A percentile compares a stretch with the other conserved stretches of the same genome.
Conservation (phyloP, 352 stramenopile species). For the Pythium monospermum region DNA sequence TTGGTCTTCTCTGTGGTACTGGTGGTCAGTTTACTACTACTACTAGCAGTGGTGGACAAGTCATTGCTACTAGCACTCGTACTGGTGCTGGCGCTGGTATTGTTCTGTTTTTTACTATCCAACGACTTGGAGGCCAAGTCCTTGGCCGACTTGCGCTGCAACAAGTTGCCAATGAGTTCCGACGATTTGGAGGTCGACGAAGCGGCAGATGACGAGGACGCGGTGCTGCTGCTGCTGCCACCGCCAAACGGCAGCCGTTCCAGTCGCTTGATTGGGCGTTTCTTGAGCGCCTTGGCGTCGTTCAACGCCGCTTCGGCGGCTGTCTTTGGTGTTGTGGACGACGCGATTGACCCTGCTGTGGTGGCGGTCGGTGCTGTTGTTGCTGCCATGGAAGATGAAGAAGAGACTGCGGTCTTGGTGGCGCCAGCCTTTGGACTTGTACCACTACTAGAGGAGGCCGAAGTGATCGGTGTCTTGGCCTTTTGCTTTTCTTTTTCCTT, state of each 20-base stretch:
- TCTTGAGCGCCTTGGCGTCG: slow-evolving; percentile 50
- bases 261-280: slow-evolving; percentile 71
- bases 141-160: slow-evolving; percentile 80
- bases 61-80: slow-evolving; percentile 23
- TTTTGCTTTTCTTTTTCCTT: slow-evolving; percentile 51
- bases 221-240: too few relatives aligned
- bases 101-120: slow-evolving; percentile 19
- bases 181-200: slow-evolving; percentile 51
- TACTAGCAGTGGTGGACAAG: neutral
- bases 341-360: neutral
- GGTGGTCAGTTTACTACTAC: slow-evolving; percentile 1
- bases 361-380: neutral
- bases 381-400: neutral
- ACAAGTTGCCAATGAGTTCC: slow-evolving; percentile 77
- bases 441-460: too few relatives aligned
- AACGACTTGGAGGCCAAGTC: slow-evolving; percentile 42
- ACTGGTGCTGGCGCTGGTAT: slow-evolving; percentile 13
- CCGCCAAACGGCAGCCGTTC: slow-evolving; percentile 63
- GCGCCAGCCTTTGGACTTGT: slow-evolving; percentile 12
- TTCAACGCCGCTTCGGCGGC: slow-evolving; percentile 14
- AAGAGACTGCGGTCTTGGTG: slow-evolving; percentile 12
- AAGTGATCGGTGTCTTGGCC: too few relatives aligned
- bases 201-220: too few relatives aligned
- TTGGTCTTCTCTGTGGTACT: slow-evolving; percentile 4
- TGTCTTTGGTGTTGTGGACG: slow-evolving; percentile 4